These are phyloP conservation scores for Penstemon eatonii DNA, from an alignment of 257 asterid species.

Conservation along the genomic window DNA sequence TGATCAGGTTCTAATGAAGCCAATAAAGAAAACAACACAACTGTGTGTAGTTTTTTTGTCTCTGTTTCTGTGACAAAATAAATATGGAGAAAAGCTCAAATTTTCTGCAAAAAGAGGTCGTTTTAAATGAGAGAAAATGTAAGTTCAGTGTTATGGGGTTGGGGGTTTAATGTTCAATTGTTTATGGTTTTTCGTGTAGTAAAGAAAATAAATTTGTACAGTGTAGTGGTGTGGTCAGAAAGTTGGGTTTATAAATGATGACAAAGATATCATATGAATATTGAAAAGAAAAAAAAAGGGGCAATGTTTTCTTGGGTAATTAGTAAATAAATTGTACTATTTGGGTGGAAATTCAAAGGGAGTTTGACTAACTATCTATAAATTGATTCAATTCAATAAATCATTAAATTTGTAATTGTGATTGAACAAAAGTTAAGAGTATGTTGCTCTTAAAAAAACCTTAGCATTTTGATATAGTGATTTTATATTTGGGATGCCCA, in stretches of 20 bases:
- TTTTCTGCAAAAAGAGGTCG: background rate
- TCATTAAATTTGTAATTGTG: no score
- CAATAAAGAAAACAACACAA: slow-evolving; percentile 44
- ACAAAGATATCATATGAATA: slow-evolving; percentile 28
- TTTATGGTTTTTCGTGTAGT: slow-evolving; percentile 20
- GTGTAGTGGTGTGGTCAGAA: slow-evolving; percentile 38
- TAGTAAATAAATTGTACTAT: slow-evolving; percentile 42
- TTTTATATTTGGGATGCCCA: no score
- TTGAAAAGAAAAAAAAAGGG: background rate
- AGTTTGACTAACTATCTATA: slow-evolving; percentile 7
- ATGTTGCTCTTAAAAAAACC: no score
- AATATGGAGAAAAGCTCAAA: slow-evolving; percentile 23
- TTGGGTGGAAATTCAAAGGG: slow-evolving; percentile 12
- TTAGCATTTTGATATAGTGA: no score
- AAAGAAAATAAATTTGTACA: background rate
- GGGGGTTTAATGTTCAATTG: background rate
- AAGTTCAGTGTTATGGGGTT: no score
- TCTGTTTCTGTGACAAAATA: slow-evolving; percentile 28
- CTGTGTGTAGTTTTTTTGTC: slow-evolving; percentile 10
- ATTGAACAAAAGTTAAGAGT: no score
- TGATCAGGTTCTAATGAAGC: slow-evolving; percentile 28
- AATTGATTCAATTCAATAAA: no score
- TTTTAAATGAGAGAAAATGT: no score
- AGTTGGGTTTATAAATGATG: slow-evolving; percentile 43
- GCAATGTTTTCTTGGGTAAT: slow-evolving; percentile 2